Evolutionary conservation across 306 rosid species (phyloP).

Genomic region (Albizia julibrissin): DNA sequence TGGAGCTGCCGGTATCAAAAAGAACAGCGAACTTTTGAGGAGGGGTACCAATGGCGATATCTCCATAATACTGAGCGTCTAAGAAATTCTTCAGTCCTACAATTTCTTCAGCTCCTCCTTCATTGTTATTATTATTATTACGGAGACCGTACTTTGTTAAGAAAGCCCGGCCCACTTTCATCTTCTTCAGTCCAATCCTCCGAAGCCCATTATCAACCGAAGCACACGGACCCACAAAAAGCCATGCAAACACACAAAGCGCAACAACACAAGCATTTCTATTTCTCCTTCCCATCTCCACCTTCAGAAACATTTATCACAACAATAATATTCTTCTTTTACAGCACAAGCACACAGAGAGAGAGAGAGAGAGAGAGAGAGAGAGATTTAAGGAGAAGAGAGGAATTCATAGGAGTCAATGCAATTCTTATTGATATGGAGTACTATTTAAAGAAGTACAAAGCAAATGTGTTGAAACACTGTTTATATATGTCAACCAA

Average conservation of each 20-base stretch:
- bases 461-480: no score
- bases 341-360: no score
- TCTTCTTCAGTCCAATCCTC: constrained; percentile 79
- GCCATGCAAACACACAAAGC: constrained; percentile 46
- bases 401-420: no score
- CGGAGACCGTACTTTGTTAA: constrained; percentile 47
- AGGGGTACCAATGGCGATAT: constrained; percentile 77
- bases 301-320: not conserved
- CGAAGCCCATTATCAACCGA: constrained; percentile 50
- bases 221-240: constrained; percentile 44
- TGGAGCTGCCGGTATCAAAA: constrained; percentile 93
- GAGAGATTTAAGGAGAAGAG: no score
- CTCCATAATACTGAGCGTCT: constrained; percentile 96
- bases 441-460: no score
- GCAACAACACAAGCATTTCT: constrained; percentile 23
- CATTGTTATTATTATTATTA: constrained; percentile 15
- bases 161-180: constrained; percentile 51
- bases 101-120: constrained; percentile 65
- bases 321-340: no score
- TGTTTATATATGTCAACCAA: no score
- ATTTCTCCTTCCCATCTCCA: constrained; percentile 42
- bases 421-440: no score
- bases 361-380: no score
- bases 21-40: constrained; percentile 81
- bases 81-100: constrained; percentile 74